These are phyloP conservation scores for Paralagenidium karlingii DNA, from an alignment of 352 stramenopile genomes.

Conservation along the genomic window DNA sequence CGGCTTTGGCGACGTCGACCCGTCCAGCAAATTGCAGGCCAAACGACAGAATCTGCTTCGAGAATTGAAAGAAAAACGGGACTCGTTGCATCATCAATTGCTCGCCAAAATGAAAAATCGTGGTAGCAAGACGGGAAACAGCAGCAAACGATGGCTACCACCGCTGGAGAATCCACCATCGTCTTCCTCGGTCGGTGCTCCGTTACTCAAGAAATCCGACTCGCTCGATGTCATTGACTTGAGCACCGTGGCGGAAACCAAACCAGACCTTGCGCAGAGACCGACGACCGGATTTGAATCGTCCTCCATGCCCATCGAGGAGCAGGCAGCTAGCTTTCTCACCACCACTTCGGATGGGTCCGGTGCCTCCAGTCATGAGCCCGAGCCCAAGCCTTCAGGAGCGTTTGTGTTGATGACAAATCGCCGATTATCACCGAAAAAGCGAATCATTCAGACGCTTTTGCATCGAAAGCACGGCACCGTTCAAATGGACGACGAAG, in stretches of 20 bases:
- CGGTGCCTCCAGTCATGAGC: too few species aligned
- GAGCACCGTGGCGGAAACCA: too few species aligned
- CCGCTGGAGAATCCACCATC: not conserved
- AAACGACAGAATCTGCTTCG: constrained; percentile 64
- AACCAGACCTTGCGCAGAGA: too few species aligned
- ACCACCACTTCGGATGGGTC: too few species aligned
- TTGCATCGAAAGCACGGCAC: too few species aligned
- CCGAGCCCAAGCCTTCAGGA: constrained; percentile 18
- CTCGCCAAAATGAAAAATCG: constrained; percentile 36
- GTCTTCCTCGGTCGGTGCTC: too few species aligned
- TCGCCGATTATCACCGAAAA: constrained; percentile 50
- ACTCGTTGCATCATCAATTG: constrained; percentile 54
- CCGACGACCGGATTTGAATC: too few species aligned
- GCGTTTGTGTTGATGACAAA: constrained; percentile 51
- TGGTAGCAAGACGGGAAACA: too few species aligned
- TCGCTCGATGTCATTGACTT: not conserved
- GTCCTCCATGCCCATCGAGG: too few species aligned
- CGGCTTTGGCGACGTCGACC: constrained; percentile 29
- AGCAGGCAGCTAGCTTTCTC: too few species aligned
- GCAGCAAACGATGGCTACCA: not conserved
- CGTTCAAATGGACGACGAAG: too few species aligned
- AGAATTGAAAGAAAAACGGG: constrained; percentile 56
- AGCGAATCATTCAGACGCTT: constrained; percentile 41
- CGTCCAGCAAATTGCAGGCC: constrained; percentile 35
- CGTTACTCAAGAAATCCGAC: constrained; percentile 2